These are phyloP conservation scores for Suillus alpinus DNA, from an alignment of 768 basidiomycete species.

Conservation along the genomic window DNA sequence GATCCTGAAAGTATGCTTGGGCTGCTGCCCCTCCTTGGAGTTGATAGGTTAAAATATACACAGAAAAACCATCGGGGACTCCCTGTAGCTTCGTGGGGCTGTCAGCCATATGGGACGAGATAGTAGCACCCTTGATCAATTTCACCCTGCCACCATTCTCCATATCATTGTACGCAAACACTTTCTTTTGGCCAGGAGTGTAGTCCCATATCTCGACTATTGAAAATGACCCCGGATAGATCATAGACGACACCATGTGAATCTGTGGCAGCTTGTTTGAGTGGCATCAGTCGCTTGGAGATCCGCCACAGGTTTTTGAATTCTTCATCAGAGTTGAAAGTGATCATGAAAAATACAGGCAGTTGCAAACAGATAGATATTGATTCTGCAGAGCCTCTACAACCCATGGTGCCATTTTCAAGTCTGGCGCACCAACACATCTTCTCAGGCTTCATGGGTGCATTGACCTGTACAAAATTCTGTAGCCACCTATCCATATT, in stretches of 20 bases:
- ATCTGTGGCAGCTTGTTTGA: background rate
- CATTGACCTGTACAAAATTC: too few species aligned
- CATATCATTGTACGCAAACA: background rate
- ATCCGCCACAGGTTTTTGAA: background rate
- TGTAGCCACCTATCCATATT: too few species aligned
- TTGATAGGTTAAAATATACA: too few species aligned
- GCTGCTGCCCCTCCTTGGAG: too few species aligned
- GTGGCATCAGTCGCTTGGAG: background rate
- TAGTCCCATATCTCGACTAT: conserved; percentile 13
- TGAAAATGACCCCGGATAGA: conserved; percentile 20
- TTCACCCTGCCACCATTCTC: background rate
- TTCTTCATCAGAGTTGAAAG: background rate
- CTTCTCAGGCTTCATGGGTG: too few species aligned
- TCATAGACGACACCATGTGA: conserved; percentile 7
- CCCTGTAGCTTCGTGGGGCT: too few species aligned
- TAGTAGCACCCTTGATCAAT: background rate
- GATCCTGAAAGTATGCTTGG: too few species aligned
- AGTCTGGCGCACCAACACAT: too few species aligned
- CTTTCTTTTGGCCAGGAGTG: background rate
- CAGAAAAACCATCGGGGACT: too few species aligned
- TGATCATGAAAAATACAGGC: background rate
- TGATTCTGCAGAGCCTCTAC: too few species aligned
- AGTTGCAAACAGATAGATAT: background rate
- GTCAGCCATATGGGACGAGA: background rate
- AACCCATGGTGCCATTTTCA: too few species aligned